phyloP scores from a whole-genome alignment of 1,284 basidiomycete species.

The Apiotrichum porosum region DNA sequence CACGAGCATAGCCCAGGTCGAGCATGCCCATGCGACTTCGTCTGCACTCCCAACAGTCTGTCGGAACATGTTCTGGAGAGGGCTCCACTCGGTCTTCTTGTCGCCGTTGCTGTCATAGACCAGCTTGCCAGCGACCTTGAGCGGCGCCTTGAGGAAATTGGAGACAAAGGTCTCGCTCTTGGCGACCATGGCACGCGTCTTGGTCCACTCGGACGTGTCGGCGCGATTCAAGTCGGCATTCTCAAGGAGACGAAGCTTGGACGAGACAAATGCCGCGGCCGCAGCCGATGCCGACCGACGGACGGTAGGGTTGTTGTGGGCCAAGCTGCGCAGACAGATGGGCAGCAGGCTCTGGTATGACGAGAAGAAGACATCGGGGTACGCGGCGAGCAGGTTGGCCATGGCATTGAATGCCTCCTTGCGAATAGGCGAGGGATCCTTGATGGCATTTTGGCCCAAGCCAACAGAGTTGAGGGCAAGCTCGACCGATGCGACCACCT shows the following conservation, averaged over 20 bases:
- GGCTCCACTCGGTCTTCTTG: conserved; percentile 34
- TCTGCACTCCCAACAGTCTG: conserved; percentile 26
- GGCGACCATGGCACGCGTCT: conserved; percentile 14
- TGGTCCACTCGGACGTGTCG: conserved; percentile 21
- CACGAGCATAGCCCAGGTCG: conserved; percentile 42
- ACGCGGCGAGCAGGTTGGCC: conserved; percentile 33
- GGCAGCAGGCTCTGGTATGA: conserved; percentile 35
- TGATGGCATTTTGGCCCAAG: conserved; percentile 6
- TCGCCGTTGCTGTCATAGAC: conserved; percentile 20
- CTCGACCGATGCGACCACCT: conserved; percentile 36
- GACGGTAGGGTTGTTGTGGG: conserved; percentile 15
- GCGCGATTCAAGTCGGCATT: conserved; percentile 4
- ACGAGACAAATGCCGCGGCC: conserved; percentile 27
- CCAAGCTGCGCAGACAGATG: conserved; percentile 25
- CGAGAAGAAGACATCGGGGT: conserved; percentile 38
- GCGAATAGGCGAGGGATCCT: conserved; percentile 15
- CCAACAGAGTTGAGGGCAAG: conserved; percentile 28
- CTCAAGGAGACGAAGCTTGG: conserved; percentile 25
- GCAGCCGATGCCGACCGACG: conserved; percentile 31
- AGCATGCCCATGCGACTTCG: conserved; percentile 45
- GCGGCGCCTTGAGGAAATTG: conserved; percentile 19
- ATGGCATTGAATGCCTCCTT: conserved; percentile 40
- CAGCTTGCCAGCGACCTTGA: not conserved
- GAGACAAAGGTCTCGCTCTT: conserved; percentile 29
- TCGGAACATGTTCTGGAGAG: conserved; percentile 31